Conservation (phyloP, 257 asterid genomes). For the Avicennia marina region DNA sequence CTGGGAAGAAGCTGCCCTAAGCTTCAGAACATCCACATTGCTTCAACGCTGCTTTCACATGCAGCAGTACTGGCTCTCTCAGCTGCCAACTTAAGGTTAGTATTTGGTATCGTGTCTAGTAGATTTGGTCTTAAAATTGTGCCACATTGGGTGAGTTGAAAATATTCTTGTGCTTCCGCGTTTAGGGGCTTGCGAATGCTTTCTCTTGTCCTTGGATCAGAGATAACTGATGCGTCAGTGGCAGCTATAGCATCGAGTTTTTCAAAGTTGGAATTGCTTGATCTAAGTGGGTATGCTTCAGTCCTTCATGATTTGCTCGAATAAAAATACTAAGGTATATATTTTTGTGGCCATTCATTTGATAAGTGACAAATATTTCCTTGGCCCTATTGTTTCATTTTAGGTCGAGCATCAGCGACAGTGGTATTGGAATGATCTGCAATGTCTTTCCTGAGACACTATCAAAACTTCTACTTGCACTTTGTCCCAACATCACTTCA, state of each 20-base stretch:
- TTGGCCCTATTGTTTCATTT: conserved; percentile 12
- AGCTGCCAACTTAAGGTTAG: conserved; percentile 80
- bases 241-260: conserved; percentile 89
- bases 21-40: conserved; percentile 80
- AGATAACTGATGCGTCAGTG: conserved; percentile 93
- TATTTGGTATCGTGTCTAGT: background rate
- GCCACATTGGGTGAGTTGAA: background rate
- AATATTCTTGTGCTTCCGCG: background rate
- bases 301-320: background rate
- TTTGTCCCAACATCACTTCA: conserved; percentile 92
- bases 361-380: conserved; percentile 6
- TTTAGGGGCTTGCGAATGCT: conserved; percentile 86
- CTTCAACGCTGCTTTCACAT: conserved; percentile 73
- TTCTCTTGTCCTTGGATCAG: conserved; percentile 91
- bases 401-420: conserved; percentile 93
- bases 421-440: conserved; percentile 97
- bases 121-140: background rate
- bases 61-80: conserved; percentile 75
- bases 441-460: conserved; percentile 81
- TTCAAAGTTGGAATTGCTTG: conserved; percentile 79
- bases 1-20: conserved; percentile 85
- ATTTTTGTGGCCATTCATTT: no score
- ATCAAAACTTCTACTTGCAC: conserved; percentile 82
- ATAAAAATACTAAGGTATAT: no score
- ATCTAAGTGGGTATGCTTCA: conserved; percentile 86